Conservation (phyloP, 2,329 filamentous ascomycete species). For the Penicillium sclerotiorum region DNA sequence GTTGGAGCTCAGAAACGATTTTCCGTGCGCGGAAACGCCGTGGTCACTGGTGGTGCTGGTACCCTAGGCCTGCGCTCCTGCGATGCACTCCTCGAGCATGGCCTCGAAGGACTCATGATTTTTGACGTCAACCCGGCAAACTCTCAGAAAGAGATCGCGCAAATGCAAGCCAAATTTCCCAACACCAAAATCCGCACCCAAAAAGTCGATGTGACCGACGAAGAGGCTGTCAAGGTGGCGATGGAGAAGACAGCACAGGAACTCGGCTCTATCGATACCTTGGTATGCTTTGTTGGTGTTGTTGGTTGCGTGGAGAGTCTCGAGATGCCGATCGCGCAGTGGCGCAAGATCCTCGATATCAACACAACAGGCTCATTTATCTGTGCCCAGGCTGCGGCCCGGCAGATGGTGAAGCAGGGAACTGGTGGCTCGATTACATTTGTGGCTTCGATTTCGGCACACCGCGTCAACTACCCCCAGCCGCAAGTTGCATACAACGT, state of each 20-base stretch:
- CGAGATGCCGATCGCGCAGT: constrained; percentile 61
- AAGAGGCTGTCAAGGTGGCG: constrained; percentile 30
- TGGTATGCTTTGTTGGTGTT: constrained; percentile 70
- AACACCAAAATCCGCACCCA: constrained; percentile 52
- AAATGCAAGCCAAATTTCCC: constrained; percentile 59
- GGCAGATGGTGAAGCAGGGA: constrained; percentile 32
- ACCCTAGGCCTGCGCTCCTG: constrained; percentile 62
- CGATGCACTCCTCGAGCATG: constrained; percentile 69
- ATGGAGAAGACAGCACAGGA: constrained; percentile 23
- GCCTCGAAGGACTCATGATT: constrained; percentile 60
- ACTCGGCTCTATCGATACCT: constrained; percentile 57
- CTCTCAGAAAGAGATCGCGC: constrained; percentile 42
- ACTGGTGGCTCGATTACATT: constrained; percentile 58
- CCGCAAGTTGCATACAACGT: constrained; percentile 74
- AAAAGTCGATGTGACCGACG: constrained; percentile 63
- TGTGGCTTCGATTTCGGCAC: constrained; percentile 68
- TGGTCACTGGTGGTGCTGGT: constrained; percentile 68
- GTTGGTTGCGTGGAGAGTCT: constrained; percentile 65
- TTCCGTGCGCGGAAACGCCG: constrained; percentile 24
- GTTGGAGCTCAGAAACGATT: constrained; percentile 20
- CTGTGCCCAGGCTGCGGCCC: constrained; percentile 66
- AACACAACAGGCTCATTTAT: constrained; percentile 73
- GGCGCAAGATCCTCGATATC: constrained; percentile 67
- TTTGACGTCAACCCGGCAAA: constrained; percentile 60
- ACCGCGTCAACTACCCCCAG: constrained; percentile 71